Percentiles rank a stretch among this genome's conserved stretches.
phyloP scores from a whole-genome alignment of 139 green algal genomes.

The Picochlorum sp. region DNA sequence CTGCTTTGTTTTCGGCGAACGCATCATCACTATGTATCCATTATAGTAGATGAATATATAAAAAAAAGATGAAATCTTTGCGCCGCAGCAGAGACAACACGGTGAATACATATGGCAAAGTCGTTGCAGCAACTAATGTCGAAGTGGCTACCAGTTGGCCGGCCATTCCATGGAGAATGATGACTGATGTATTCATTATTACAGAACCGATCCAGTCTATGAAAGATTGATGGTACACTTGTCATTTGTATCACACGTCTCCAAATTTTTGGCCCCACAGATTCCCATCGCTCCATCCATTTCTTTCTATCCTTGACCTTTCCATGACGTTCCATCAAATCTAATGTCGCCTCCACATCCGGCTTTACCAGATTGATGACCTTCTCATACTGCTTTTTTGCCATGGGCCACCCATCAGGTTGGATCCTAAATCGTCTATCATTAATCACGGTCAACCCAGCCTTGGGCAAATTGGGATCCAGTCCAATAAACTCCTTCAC shows the following conservation, averaged over 20 bases:
- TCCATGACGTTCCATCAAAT: slow-evolving; percentile 4
- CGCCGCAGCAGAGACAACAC: too few species aligned
- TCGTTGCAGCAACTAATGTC: too few species aligned
- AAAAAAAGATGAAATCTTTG: too few species aligned
- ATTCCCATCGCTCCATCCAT: slow-evolving; percentile 11
- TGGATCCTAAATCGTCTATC: slow-evolving; percentile 1
- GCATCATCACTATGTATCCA: too few species aligned
- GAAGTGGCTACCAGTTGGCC: too few species aligned
- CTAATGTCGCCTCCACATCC: slow-evolving; percentile 1
- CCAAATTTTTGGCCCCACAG: slow-evolving; percentile 10
- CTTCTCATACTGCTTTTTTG: slow-evolving; percentile 9
- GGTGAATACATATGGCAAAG: too few species aligned
- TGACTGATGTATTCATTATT: too few species aligned
- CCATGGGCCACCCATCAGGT: slow-evolving; percentile 12
- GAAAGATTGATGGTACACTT: slow-evolving; percentile 13
- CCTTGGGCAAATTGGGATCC: neutral
- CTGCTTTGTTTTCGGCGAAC: too few species aligned
- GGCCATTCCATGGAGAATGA: too few species aligned
- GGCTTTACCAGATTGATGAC: slow-evolving; percentile 4
- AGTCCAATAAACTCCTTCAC: slow-evolving; percentile 10
- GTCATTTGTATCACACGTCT: slow-evolving; percentile 1
- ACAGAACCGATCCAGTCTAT: neutral
- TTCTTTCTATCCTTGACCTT: neutral
- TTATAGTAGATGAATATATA: too few species aligned
- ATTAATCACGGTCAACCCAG: slow-evolving; percentile 1